These are phyloP conservation scores for Pleurozium schreberi DNA, from an alignment of 225 moss, liverwort and hornwort genomes.

Conservation along the genomic window DNA sequence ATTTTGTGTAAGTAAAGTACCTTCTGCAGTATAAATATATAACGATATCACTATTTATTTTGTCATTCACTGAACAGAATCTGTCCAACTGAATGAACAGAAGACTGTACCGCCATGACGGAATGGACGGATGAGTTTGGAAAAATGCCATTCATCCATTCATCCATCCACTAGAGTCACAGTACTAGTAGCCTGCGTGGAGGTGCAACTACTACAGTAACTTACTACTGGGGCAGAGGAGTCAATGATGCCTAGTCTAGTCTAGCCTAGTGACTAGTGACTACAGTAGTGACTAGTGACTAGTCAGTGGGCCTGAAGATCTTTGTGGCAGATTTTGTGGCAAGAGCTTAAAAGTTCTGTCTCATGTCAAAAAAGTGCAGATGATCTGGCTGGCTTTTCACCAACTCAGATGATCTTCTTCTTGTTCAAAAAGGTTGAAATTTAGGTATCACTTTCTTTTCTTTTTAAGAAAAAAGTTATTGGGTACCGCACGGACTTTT, in stretches of 20 bases:
- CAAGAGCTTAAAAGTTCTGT: neutral
- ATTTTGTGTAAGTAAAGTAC: no score
- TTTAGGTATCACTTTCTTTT: no score
- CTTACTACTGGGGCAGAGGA: neutral
- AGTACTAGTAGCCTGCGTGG: neutral
- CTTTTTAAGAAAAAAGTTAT: no score
- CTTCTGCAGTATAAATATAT: neutral
- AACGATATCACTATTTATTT: no score
- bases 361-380: neutral
- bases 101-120: no score
- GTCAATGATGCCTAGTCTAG: neutral
- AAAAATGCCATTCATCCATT: neutral
- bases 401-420: neutral
- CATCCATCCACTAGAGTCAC: no score
- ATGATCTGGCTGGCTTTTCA: neutral
- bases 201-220: neutral
- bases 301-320: neutral
- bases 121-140: neutral
- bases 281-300: neutral
- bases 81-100: neutral
- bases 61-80: neutral
- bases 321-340: neutral
- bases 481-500: neutral
- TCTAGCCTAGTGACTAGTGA: no score
- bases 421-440: neutral